Evolutionary conservation across 176 grass and related monocot genomes (phyloP).

Genomic region (Ensete ventricosum): DNA sequence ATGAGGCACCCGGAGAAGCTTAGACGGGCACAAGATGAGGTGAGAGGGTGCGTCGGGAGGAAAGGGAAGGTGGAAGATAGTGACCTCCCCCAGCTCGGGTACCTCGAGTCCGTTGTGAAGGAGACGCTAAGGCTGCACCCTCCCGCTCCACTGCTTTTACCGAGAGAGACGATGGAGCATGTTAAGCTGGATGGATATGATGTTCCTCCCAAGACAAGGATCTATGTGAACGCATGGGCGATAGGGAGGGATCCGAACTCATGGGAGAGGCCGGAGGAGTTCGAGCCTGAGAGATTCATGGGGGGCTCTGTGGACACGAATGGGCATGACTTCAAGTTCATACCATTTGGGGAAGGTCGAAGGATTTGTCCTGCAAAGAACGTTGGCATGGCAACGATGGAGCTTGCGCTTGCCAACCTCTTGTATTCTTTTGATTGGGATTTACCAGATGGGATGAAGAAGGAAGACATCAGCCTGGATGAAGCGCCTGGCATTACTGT

Average conservation of each 20-base stretch:
- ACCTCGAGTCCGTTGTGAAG: neutral
- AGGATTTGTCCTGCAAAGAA: neutral
- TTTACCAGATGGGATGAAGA: slow-evolving; percentile 6
- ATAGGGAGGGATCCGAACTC: neutral
- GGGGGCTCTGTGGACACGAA: neutral
- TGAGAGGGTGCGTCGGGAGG: neutral
- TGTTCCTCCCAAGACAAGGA: neutral
- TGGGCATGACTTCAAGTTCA: neutral
- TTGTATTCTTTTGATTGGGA: slow-evolving; percentile 26
- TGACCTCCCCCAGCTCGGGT: neutral
- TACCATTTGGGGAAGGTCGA: neutral
- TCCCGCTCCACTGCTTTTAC: neutral
- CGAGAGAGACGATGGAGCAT: neutral
- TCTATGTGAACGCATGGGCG: neutral
- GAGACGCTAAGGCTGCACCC: neutral
- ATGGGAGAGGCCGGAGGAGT: neutral
- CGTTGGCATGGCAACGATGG: slow-evolving; percentile 1
- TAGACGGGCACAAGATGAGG: neutral
- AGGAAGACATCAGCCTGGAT: slow-evolving; percentile 23
- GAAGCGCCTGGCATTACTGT: slow-evolving; percentile 2
- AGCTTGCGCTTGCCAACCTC: slow-evolving; percentile 22
- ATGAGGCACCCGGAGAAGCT: slow-evolving; percentile 1
- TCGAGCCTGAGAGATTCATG: neutral
- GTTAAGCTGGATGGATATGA: neutral
- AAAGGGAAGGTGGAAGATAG: slow-evolving; percentile 9